These are phyloP conservation scores for Dothistroma septosporum DNA, from an alignment of 2,329 filamentous ascomycete species.

Conservation along the genomic window DNA sequence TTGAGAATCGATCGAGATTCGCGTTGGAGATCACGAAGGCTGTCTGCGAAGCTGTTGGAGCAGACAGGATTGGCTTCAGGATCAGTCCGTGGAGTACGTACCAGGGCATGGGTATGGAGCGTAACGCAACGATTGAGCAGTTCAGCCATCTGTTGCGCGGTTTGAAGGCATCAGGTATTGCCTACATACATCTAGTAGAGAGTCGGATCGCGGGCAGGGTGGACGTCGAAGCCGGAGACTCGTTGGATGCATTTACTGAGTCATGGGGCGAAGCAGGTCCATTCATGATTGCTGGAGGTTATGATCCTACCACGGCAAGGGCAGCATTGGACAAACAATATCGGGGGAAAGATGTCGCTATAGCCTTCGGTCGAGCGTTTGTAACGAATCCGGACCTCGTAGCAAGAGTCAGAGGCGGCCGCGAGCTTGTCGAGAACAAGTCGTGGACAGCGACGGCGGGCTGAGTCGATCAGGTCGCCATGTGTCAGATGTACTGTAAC, in stretches of 20 bases:
- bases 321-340: constrained; percentile 32
- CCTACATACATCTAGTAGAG: constrained; percentile 61
- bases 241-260: constrained; percentile 45
- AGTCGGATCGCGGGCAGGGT: constrained; percentile 47
- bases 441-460: neutral
- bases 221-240: constrained; percentile 33
- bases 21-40: constrained; percentile 52
- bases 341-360: constrained; percentile 40
- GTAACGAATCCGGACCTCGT: constrained; percentile 49
- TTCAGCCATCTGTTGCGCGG: constrained; percentile 56
- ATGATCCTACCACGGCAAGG: constrained; percentile 39
- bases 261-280: constrained; percentile 45
- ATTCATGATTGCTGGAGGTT: constrained; percentile 49
- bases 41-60: constrained; percentile 49
- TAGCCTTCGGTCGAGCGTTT: constrained; percentile 49
- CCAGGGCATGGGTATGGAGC: constrained; percentile 47
- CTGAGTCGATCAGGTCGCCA: neutral
- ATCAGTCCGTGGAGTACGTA: constrained; percentile 59
- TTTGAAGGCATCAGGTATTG: constrained; percentile 51
- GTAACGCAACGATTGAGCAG: constrained; percentile 60
- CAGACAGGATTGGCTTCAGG: constrained; percentile 50
- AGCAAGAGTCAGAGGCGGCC: constrained; percentile 22
- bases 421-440: neutral
- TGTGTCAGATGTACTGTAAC: too few species aligned
- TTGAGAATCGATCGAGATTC: constrained; percentile 51